These are phyloP conservation scores for Setaria italica DNA, from an alignment of 202 grass and related monocot genomes.

Conservation along the genomic window DNA sequence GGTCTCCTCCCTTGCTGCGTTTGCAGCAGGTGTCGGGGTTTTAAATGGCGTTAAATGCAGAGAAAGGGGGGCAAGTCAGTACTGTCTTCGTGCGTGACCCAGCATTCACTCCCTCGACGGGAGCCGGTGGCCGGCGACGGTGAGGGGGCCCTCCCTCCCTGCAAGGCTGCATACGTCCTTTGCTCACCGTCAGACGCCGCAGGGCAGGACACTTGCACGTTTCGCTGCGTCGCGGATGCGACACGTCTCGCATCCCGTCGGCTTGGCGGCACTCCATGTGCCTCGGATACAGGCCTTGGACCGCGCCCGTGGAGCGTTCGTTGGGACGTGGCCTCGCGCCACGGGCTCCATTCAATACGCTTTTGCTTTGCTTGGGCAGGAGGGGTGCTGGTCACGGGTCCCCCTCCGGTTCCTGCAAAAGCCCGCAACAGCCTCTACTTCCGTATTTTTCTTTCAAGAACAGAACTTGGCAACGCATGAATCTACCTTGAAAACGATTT, in stretches of 20 bases:
- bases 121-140: neutral
- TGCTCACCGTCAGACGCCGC: neutral
- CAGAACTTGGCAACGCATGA: neutral
- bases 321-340: neutral
- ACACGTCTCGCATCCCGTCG: constrained; percentile 20
- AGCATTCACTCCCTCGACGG: neutral
- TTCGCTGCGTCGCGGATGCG: constrained; percentile 6
- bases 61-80: neutral
- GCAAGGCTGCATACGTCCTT: neutral
- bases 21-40: neutral
- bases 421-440: neutral
- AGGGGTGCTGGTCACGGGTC: neutral
- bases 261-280: constrained; percentile 44
- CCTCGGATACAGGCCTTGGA: constrained; percentile 21
- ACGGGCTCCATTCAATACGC: constrained; percentile 14
- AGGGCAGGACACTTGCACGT: constrained; percentile 42
- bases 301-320: neutral
- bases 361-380: neutral
- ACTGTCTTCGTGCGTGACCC: neutral
- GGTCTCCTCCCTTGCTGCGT: neutral
- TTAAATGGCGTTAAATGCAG: neutral
- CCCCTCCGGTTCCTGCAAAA: constrained; percentile 25
- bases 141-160: neutral
- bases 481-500: neutral
- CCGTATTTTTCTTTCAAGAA: too few relatives aligned